Conservation (phyloP, 2,329 filamentous ascomycete species). For the Beauveria caledonica region DNA sequence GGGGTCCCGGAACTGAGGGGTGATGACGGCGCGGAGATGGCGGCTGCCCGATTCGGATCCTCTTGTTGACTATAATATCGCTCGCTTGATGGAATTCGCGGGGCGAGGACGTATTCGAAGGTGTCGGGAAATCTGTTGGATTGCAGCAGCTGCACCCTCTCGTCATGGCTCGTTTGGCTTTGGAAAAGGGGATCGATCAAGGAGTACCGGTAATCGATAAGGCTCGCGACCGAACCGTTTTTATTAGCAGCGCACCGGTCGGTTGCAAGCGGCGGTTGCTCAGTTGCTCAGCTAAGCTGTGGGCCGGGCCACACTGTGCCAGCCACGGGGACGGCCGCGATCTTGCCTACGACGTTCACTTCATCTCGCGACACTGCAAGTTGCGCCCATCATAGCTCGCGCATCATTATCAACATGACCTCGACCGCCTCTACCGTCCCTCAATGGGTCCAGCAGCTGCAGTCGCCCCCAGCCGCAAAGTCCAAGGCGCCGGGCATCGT, state of each 20-base stretch:
- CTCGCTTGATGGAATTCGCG: not conserved
- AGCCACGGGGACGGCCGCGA: not conserved
- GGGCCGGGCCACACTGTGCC: not conserved
- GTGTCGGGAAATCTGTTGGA: not conserved
- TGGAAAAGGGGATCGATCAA: not conserved
- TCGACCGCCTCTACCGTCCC: slow-evolving; percentile 41
- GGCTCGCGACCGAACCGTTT: not conserved
- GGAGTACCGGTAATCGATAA: slow-evolving; percentile 5
- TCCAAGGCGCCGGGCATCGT: slow-evolving; percentile 60
- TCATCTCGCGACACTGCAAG: not conserved
- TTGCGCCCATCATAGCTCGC: not conserved
- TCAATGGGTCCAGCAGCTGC: slow-evolving; percentile 76
- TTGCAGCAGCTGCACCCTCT: not conserved
- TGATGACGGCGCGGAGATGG: not conserved
- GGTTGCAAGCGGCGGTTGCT: not conserved
- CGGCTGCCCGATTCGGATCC: not conserved
- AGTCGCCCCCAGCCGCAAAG: slow-evolving; percentile 57
- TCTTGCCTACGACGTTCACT: not conserved
- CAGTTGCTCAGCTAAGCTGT: slow-evolving; percentile 10
- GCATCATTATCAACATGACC: slow-evolving; percentile 16
- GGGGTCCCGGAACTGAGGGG: not conserved
- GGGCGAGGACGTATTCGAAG: too few relatives aligned
- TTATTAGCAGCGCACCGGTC: not conserved
- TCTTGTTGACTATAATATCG: not conserved
- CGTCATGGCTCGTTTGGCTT: not conserved